Base-by-base conservation (phyloP, 805 yeast species). In the Hanseniaspora lindneri region DNA sequence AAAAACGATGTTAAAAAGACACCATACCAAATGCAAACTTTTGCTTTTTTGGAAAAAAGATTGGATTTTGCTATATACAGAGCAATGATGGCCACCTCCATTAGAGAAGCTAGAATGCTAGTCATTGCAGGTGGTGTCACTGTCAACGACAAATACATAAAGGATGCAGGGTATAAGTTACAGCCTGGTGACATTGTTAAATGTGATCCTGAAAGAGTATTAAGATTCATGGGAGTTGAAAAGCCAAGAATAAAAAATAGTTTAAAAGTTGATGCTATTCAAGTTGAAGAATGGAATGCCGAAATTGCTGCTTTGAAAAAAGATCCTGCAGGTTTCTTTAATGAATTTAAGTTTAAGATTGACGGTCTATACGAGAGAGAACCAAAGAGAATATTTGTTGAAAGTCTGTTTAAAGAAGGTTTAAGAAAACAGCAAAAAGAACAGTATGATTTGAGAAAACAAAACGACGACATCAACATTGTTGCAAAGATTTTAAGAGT, bases 31-130 rank as follows among this genome's bases (percentile, higher is more conserved):
- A 65, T 87, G 59, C 97, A 92, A 67, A 83, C 96, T 1, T 89
- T 71, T 65, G 95, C 95, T 3, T 79, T 80, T 2, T 68, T 89
- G 54, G 98, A 89, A 64, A 83, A 81, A 60, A 73, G 98, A 61
- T 71, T 89, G 28, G 98, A 89, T 63, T 76, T 82, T 60, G 96
- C 96, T 2, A 58, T 89, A 10, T 92, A 85, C 68, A 79, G 98
- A 65, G 72, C 96, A 17, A 73, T 89, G 83, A 87, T 89, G 69
- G 95, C 97, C 4, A 76, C 94, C 4, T 83, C 95, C 7, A 77
- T 86, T 3, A 79, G 96, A 70, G 97, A 89, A 66, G 95, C 98
- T 2, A 76, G 96, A 56, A 87, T 83, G 60, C 86, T 83, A 58
- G 79, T 92, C 52, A 64, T 83, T 14, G 78, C 77, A 41, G 94